Base-by-base conservation (phyloP, 2,329 filamentous ascomycete genomes). In the Colletotrichum acutatum region DNA sequence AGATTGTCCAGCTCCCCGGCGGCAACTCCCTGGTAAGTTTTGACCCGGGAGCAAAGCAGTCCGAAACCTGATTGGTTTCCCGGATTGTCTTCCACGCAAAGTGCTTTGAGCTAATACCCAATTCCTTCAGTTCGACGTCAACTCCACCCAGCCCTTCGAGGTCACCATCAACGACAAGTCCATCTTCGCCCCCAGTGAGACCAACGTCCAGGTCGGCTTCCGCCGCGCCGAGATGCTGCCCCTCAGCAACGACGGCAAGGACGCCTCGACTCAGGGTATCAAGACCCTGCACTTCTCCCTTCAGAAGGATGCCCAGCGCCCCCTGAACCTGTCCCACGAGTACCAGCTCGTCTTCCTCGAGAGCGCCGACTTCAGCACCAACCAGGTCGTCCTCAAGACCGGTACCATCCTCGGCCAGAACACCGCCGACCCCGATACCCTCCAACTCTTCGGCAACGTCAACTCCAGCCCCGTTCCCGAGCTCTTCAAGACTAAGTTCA, bases 241-340 rank as follows among this genome's bases (percentile, higher is more conserved):
- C 12, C 80, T 83, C 75, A 82, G 86, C 82, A 86, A 88, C 82
- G 82, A 80, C 22, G 83, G 88, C 66, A 85, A 85, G 56, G 89
- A 90, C 65, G 75, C 81, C n/a, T 88, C 86, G 26, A 88, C 85
- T 49, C 78, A 79, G 30, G 89, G 89, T 32, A 80, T 90, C 71
- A 91, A 90, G 82, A 91, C 89, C 1, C 84, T 92, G 63, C 90
- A 92, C 80, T 91, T 89, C 80, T 89, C 86, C 76, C 77, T 92
- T 37, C 84, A 84, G 79, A 87, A 88, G 77, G 89, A 91, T 75
- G 72, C 79, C 3, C 77, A 82, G 53, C 83, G 87, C 12, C 85
- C 86, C 14, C 80, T 92, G 65, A 91, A 92, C 82, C 80, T 88
- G 66, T 87, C 86, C 8, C 90, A 92, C 78, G 89, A 91, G 81